Evolutionary conservation across 1,284 basidiomycete species (phyloP), one percentile per base, ranked within the genome.

Genomic region (Malassezia restricta): DNA sequence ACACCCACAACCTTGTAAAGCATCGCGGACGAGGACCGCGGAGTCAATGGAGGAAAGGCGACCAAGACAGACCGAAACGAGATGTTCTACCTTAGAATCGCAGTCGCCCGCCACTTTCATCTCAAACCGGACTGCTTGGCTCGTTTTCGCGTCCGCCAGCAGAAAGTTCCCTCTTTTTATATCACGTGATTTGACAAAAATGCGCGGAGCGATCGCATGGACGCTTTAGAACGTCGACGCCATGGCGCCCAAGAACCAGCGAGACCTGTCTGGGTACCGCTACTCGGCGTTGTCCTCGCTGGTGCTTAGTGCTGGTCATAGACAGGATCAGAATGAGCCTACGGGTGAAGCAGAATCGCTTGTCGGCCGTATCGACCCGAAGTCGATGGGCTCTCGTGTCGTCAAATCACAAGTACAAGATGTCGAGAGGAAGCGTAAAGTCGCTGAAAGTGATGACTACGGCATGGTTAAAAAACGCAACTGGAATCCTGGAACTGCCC

Each of bases 261-360:
- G 62, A 43, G 69, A 72, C 46, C 57, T 63, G 30, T 68, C 67
- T 39, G 69, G 69, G 43, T 72, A 72, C 60, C 69, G 70, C 56
- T 72, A 72, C 55, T 65, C 64, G 45, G 69, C 69, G 24, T 63
- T 72, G 39, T 69, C 66, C 15, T 68, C 68, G 14, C 63, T 67
- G 35, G 69, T 72, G 54, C 66, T 68, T 53, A 64, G 56, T 43
- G 57, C 68, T 2, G 69, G 68, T 32, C 64, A 66, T 8, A 46
- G 50, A 33, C 64, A 62, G 35, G 60, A 59, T 4, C 54, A 63
- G 14, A 64, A 71, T 49, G 94, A 99, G 75, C 90, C 92, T 14
- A 90, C 92, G 76, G 92, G 92, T 57, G 87, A 89, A 35, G 87
- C 90, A 14, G 94, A 92, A 50, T 84, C 90, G 11, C 82, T 98